Evolutionary conservation across 2,329 filamentous ascomycete species (phyloP), one percentile per base, ranked within the genome.

Genomic region (Teratosphaeriaceae sp.): DNA sequence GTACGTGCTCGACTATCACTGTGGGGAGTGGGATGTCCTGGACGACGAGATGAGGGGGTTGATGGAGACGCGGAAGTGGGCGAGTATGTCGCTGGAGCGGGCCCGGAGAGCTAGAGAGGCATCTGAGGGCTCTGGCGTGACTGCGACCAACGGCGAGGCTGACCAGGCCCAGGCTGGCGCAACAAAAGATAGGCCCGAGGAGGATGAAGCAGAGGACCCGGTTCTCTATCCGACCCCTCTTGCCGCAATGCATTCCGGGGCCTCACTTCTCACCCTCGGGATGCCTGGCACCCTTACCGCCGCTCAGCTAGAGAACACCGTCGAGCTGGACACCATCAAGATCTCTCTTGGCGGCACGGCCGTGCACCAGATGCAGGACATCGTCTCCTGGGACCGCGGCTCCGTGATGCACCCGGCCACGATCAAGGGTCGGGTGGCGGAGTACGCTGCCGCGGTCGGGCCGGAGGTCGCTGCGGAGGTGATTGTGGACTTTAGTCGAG

Each of bases 261-360:
- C 67, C 20, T 71, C 72, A 0, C 66, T 88, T 0, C 79, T 87
- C 46, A 60, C 67, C 1, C 72, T 80, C 37, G 70, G 73, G 36
- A 82, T 88, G 71, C 84, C 85, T 0, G 85, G 85, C 0, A 72
- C 86, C 30, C 70, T 78, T 33, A 70, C 76, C 0, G 57, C 75
- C 2, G 64, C 71, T 0, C 67, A 80, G 30, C 67, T 88, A 43
- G 57, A 66, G 13, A 49, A 56, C 8, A 53, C 67, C 2, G 61
- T 81, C 38, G 70, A 83, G 43, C 67, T 88, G 29, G 79, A 79
- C 47, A 62, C 72, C 11, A 74, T 86, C 42, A 69, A 70, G 3
- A 64, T 87, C 29, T 69, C 67, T 16, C 66, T 80, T 6, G 62
- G 60, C 11, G 43, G 40, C 2, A 48, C 48, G 1, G 41, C 52